These are phyloP conservation scores for Canna indica DNA, from an alignment of 176 grass and related monocot genomes.

Conservation along the genomic window DNA sequence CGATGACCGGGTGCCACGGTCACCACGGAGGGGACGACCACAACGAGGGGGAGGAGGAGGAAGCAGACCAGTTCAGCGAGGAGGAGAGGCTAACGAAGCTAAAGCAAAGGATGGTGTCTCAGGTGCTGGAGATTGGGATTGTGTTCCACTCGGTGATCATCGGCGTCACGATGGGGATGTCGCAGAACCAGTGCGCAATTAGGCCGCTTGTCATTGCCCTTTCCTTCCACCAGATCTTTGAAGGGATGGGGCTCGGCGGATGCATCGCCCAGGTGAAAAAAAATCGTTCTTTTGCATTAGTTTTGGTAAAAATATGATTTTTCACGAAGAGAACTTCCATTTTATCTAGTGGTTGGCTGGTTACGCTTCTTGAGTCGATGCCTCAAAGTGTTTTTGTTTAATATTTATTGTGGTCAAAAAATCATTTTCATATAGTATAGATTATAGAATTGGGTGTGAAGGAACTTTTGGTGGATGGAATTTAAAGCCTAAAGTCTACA, in stretches of 20 bases:
- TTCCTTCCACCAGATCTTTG: constrained; percentile 91
- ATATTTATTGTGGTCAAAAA: too few species aligned
- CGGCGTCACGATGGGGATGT: constrained; percentile 75
- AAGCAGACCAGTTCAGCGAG: constrained; percentile 19
- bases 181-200: constrained; percentile 80
- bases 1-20: constrained; percentile 45
- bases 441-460: background rate
- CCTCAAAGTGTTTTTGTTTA: background rate
- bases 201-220: constrained; percentile 72
- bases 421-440: background rate
- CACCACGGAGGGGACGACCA: constrained; percentile 27
- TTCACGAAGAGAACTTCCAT: background rate
- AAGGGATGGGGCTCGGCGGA: constrained; percentile 91
- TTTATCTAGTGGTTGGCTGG: background rate
- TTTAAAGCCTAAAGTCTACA: background rate
- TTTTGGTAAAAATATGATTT: background rate
- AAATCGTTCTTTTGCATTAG: background rate
- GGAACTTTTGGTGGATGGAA: background rate
- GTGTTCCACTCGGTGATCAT: constrained; percentile 95
- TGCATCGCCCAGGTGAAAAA: constrained; percentile 86
- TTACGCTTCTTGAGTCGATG: background rate
- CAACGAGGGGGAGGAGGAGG: constrained; percentile 25
- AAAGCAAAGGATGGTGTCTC: constrained; percentile 98
- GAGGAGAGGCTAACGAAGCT: constrained; percentile 55
- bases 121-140: constrained; percentile 90